Base-by-base conservation (phyloP, 2,329 filamentous ascomycete species). In the Colletotrichum destructivum region DNA sequence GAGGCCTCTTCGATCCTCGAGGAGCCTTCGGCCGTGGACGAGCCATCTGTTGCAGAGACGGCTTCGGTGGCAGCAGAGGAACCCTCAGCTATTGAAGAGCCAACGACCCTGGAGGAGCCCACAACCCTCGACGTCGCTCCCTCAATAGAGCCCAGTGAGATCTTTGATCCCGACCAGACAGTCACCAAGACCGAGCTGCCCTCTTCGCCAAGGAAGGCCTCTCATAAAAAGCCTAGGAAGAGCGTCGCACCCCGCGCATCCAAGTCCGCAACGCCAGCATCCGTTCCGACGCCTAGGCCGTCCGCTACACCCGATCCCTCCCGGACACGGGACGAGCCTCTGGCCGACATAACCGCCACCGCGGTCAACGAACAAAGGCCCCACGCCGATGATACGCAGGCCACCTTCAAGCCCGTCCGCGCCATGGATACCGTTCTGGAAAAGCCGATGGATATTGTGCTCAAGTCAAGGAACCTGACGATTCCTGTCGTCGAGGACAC, bases 401-500 rank as follows among this genome's bases (percentile, higher is more conserved):
- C 86, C 71, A 85, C 89, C 1, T 83, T 92, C 56, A 93, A 93
- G 80, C 92, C 93, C 49, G 89, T 96, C 77, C 93, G 92, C 75
- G 87, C 94, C 2, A 91, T 94, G 83, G 90, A 94, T 76, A 93
- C 94, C 0, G 86, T 94, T 69, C 83, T 98, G 75, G 95, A 98
- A 78, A 94, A 90, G 80, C 96, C 96, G 0, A 95, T 98, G 92
- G 96, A 98, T 77, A 98, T 98, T 75, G 91, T 97, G 60, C 86
- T 97, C 71, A 96, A 97, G 82, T 94, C 95, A 59, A 91, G 95
- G 72, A 93, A 92, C 44, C 86, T 92, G 78, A 87, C 90, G 2
- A 86, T 91, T 35, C 88, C 89, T 0, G 83, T 90, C n/a, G 89
- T 94, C 54, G 93, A 97, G 80, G 90, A 94, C 35, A 89, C 88